Percentiles rank a stretch among this genome's conserved stretches.
Conservation (phyloP, 1,284 basidiomycete genomes). For the Sutorius eximius region DNA sequence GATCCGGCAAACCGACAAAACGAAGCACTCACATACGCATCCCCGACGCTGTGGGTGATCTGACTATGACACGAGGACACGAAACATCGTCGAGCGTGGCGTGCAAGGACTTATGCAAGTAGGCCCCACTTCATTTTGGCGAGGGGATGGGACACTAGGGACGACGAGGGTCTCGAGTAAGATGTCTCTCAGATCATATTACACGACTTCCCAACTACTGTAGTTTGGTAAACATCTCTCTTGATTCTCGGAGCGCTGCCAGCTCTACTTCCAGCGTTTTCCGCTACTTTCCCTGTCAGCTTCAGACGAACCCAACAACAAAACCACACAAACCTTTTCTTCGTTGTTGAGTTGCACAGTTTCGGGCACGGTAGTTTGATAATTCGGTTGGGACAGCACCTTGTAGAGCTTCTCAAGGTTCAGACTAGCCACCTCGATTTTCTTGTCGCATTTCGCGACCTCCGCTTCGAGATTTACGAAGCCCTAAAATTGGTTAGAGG, state of each 20-base stretch:
- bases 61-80: not conserved
- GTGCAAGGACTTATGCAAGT: not conserved
- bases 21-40: not conserved
- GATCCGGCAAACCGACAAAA: not conserved
- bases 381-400: conserved; percentile 72
- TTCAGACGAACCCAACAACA: not conserved
- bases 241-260: conserved; percentile 55
- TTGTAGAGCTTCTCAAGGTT: conserved; percentile 78
- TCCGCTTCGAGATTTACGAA: conserved; percentile 83
- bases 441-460: conserved; percentile 86
- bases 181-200: not conserved
- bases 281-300: conserved; percentile 40
- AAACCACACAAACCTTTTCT: conserved; percentile 63
- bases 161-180: not conserved
- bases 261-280: conserved; percentile 67
- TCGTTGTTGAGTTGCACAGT: conserved; percentile 74
- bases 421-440: conserved; percentile 67
- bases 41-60: not conserved
- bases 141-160: not conserved
- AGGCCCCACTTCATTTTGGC: not conserved
- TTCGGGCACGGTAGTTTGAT: conserved; percentile 76
- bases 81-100: not conserved
- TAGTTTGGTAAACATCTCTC: conserved; percentile 52
- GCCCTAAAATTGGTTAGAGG: conserved; percentile 51
- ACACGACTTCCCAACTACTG: conserved; percentile 14